Percentiles rank a stretch among this genome's conserved stretches.
Evolutionary conservation across 108 stramenopile species (phyloP).

Genomic region (Discostella stelligeroides): DNA sequence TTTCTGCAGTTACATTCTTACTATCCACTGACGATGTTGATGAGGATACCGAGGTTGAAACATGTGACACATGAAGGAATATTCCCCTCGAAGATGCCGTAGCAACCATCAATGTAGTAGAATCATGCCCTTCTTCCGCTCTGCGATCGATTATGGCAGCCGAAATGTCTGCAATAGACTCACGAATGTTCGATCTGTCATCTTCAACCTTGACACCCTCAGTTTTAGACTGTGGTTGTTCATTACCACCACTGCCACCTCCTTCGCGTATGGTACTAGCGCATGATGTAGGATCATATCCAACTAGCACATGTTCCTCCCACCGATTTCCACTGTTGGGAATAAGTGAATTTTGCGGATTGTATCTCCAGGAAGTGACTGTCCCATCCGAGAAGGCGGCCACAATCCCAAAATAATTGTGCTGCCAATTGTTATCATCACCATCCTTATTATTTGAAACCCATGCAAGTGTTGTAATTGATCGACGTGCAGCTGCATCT

Average conservation of each 20-base stretch:
- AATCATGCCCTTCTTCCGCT: neutral
- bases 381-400: slow-evolving; percentile 85
- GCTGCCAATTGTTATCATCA: neutral
- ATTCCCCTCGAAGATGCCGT: slow-evolving; percentile 35
- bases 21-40: neutral
- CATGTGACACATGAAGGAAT: slow-evolving; percentile 19
- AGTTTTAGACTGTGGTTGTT: neutral
- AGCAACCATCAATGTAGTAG: slow-evolving; percentile 7
- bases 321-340: slow-evolving; percentile 5
- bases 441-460: slow-evolving; percentile 4
- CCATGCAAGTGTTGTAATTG: slow-evolving; percentile 21
- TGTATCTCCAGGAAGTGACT: slow-evolving; percentile 58
- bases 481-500: slow-evolving; percentile 31
- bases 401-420: slow-evolving; percentile 25
- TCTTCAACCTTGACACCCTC: neutral
- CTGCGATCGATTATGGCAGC: slow-evolving; percentile 1
- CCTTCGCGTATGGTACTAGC: no score
- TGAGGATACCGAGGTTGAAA: neutral
- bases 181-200: slow-evolving; percentile 5
- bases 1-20: neutral
- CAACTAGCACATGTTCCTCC: slow-evolving; percentile 41
- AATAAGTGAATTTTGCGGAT: neutral
- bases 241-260: neutral
- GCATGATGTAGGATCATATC: slow-evolving; percentile 32
- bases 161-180: slow-evolving; percentile 39